Conservation (phyloP, 495 filamentous ascomycete genomes). For the Neurospora intermedia region DNA sequence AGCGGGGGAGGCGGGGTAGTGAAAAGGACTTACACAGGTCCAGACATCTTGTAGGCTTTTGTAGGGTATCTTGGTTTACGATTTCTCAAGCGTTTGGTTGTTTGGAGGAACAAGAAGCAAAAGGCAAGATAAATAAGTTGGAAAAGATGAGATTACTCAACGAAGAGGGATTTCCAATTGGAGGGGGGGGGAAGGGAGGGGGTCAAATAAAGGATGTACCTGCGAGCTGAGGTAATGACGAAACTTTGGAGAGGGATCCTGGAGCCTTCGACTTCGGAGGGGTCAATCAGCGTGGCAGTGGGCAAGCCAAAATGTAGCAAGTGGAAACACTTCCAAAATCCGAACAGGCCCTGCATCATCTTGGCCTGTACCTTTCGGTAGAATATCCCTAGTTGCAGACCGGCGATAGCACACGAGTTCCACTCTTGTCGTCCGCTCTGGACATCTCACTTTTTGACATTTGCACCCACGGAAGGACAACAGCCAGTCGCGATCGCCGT, state of each 20-base stretch:
- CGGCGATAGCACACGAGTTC: background rate
- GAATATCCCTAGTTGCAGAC: background rate
- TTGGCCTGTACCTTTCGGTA: constrained; percentile 5
- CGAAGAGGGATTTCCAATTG: constrained; percentile 11
- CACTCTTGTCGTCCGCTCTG: background rate
- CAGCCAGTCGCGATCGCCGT: background rate
- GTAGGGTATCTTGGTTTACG: constrained; percentile 6
- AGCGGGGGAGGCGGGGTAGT: constrained; percentile 20
- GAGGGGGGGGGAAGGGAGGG: constrained; percentile 8
- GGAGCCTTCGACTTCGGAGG: constrained; percentile 17
- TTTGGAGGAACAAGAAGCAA: background rate
- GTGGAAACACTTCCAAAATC: constrained; percentile 16
- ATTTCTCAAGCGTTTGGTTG: constrained; percentile 3
- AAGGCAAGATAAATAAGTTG: constrained; percentile 2
- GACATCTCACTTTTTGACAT: background rate
- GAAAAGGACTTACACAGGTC: constrained; percentile 39
- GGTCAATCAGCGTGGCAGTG: constrained; percentile 3
- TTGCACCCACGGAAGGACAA: background rate
- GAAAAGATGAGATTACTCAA: constrained; percentile 12
- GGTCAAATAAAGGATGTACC: constrained; percentile 5
- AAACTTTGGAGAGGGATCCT: constrained; percentile 21
- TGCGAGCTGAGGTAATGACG: constrained; percentile 17
- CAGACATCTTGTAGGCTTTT: constrained; percentile 33
- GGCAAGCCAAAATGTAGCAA: constrained; percentile 8
- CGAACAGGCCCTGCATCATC: constrained; percentile 21